phyloP scores from a whole-genome alignment of 2,329 filamentous ascomycete species.

The Nothophoma quercina region DNA sequence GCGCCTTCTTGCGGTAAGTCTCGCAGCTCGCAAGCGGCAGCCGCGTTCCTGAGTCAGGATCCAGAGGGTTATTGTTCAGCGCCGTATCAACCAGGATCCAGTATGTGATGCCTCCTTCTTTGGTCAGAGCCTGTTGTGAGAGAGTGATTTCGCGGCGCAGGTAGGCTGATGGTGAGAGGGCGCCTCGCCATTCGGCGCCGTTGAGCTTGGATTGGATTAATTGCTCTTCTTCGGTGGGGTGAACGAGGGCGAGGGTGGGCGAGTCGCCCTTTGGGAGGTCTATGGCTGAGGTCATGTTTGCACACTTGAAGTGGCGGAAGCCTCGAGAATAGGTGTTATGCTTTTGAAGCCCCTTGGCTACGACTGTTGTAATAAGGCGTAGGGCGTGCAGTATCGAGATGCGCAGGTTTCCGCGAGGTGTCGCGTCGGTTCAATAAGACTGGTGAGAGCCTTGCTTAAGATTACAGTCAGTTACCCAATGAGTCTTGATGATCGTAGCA shows the following conservation, averaged over 20 bases:
- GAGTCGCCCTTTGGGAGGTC: conserved; percentile 59
- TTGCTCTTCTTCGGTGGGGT: conserved; percentile 63
- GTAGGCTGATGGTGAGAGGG: conserved; percentile 63
- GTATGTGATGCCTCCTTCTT: conserved; percentile 63
- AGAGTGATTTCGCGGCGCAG: conserved; percentile 65
- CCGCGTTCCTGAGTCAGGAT: conserved; percentile 48
- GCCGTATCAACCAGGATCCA: conserved; percentile 66
- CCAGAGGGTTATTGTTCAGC: conserved; percentile 41
- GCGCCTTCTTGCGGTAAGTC: conserved; percentile 58
- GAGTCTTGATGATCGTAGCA: not conserved
- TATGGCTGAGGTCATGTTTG: conserved; percentile 35
- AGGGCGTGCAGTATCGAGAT: not conserved
- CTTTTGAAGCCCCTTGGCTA: not conserved
- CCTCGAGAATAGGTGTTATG: no score
- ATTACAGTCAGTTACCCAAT: no score
- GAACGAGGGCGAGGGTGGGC: conserved; percentile 60
- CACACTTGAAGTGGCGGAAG: not conserved
- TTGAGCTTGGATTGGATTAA: conserved; percentile 62
- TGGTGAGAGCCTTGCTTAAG: no score
- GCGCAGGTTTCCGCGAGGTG: not conserved
- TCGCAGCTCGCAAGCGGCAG: conserved; percentile 66
- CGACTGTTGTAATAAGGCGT: not conserved
- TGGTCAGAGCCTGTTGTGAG: conserved; percentile 59
- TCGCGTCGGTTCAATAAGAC: not conserved
- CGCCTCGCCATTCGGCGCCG: conserved; percentile 65